Evolutionary conservation across 2,329 filamentous ascomycete genomes (phyloP).

Genomic region (Talaromyces rugulosus): DNA sequence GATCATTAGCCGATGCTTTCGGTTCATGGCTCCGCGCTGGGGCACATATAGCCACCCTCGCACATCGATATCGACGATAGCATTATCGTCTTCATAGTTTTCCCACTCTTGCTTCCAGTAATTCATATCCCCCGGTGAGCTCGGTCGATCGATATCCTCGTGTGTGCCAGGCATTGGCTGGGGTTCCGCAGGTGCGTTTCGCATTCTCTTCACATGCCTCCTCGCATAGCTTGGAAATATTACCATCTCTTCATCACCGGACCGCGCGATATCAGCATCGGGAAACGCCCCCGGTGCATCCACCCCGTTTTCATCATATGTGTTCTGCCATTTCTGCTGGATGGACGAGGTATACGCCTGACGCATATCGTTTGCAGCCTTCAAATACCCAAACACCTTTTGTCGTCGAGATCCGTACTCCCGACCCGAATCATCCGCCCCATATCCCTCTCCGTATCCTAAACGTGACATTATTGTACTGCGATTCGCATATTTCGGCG

Average conservation of each 20-base stretch:
- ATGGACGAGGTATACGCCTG: conserved; percentile 62
- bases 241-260: conserved; percentile 86
- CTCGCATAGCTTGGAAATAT: conserved; percentile 92
- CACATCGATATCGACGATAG: conserved; percentile 89
- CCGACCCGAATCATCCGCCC: conserved; percentile 30
- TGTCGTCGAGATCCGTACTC: conserved; percentile 69
- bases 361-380: conserved; percentile 66
- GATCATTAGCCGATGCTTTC: conserved; percentile 81
- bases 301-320: conserved; percentile 44
- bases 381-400: conserved; percentile 70
- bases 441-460: conserved; percentile 21
- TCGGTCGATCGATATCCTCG: conserved; percentile 37
- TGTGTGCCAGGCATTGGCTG: conserved; percentile 23
- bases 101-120: conserved; percentile 80
- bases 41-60: conserved; percentile 93
- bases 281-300: conserved; percentile 74
- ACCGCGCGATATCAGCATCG: conserved; percentile 73
- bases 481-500: conserved; percentile 13
- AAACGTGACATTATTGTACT: conserved; percentile 21
- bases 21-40: conserved; percentile 75
- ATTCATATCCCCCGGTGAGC: conserved; percentile 58
- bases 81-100: conserved; percentile 72
- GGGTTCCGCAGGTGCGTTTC: conserved; percentile 30
- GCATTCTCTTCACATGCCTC: conserved; percentile 56
- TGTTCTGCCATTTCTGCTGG: conserved; percentile 40